phyloP scores from a whole-genome alignment of 306 rosid species.

The Heteromeles arbutifolia region DNA sequence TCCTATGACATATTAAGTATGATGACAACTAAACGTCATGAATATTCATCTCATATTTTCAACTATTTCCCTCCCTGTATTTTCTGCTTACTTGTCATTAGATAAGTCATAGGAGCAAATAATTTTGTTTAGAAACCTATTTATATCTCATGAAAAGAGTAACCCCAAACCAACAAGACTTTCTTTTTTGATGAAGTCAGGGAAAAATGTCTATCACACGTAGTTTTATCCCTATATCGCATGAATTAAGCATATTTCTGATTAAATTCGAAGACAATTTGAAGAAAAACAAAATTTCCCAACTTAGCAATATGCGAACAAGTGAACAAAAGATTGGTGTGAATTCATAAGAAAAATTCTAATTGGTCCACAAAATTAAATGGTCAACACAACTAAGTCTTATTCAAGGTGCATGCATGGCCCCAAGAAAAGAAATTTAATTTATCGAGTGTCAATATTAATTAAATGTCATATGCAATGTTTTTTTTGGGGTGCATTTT shows the following conservation, averaged over 20 bases:
- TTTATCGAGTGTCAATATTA: neutral
- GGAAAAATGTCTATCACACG: no score
- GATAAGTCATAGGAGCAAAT: neutral
- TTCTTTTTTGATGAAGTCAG: no score
- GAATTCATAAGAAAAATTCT: neutral
- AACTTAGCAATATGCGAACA: neutral
- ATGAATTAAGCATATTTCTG: neutral
- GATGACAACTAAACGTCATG: neutral
- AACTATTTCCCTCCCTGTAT: neutral
- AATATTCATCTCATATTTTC: neutral
- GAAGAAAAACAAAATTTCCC: neutral
- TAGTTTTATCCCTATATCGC: fast-evolving
- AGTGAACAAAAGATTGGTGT: neutral
- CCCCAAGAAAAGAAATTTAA: neutral
- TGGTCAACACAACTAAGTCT: neutral
- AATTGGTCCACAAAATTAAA: neutral
- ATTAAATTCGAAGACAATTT: neutral
- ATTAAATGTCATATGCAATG: conserved; percentile 1
- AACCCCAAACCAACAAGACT: no score
- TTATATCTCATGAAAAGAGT: neutral
- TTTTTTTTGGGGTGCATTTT: neutral
- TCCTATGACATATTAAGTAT: no score
- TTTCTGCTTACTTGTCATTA: neutral
- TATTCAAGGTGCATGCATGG: neutral
- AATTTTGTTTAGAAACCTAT: no score